These are phyloP conservation scores for Fistulinella prunicolor DNA, from an alignment of 768 basidiomycete genomes.

Conservation along the genomic window DNA sequence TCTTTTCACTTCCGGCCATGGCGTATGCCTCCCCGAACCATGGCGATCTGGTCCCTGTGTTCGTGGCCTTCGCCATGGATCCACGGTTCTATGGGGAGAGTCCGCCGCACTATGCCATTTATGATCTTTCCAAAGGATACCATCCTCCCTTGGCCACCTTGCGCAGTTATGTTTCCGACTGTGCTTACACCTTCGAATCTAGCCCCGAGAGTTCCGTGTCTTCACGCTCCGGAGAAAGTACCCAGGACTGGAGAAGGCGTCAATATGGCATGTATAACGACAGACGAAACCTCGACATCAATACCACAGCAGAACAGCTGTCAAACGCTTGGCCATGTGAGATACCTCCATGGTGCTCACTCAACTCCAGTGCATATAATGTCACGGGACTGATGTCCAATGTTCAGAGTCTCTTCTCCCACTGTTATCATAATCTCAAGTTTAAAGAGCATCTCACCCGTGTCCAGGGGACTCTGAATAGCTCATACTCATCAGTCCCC, in stretches of 20 bases:
- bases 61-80: constrained; percentile 30
- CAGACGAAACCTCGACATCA: background rate
- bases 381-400: background rate
- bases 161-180: background rate
- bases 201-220: constrained; percentile 9
- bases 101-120: constrained; percentile 16
- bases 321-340: constrained; percentile 13
- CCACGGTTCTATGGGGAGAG: constrained; percentile 1
- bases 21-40: constrained; percentile 20
- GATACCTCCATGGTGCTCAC: constrained; percentile 3
- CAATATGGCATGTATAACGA: background rate
- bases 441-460: constrained; percentile 5
- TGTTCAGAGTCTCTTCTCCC: constrained; percentile 1
- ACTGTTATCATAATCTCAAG: constrained; percentile 10
- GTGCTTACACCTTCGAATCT: background rate
- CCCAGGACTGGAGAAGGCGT: background rate
- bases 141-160: background rate
- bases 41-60: constrained; percentile 18
- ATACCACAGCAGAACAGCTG: constrained; percentile 1
- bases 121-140: constrained; percentile 8
- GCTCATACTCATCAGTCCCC: background rate
- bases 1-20: constrained; percentile 31
- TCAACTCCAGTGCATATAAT: background rate
- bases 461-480: constrained; percentile 4
- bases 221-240: background rate